A percentile compares a stretch with the other conserved stretches of the same genome.
phyloP scores from a whole-genome alignment of 1,284 basidiomycete genomes.

The Gomphus sp. region DNA sequence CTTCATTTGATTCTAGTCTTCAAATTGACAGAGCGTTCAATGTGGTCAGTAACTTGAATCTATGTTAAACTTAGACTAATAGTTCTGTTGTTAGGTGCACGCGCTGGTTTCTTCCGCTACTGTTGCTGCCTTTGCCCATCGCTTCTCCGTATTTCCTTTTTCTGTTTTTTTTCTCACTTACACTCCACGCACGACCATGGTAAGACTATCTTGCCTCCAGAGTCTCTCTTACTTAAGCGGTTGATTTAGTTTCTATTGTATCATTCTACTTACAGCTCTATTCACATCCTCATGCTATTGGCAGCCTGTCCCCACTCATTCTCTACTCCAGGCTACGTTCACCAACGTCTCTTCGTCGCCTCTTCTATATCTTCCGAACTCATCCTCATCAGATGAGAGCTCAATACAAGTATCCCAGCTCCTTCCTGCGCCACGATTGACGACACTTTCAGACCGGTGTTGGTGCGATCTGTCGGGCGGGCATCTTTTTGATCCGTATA shows the following conservation, averaged over 20 bases:
- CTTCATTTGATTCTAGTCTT: background rate
- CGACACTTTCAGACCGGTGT: slow-evolving; percentile 62
- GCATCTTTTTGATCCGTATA: slow-evolving; percentile 60
- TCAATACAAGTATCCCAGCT: slow-evolving; percentile 18
- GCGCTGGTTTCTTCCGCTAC: slow-evolving; percentile 69
- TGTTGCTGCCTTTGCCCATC: slow-evolving; percentile 68
- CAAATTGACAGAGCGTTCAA: background rate
- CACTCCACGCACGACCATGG: slow-evolving; percentile 74
- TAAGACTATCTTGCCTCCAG: slow-evolving; percentile 23
- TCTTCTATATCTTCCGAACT: slow-evolving; percentile 42
- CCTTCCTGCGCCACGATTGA: slow-evolving; percentile 31
- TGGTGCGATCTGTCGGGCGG: slow-evolving; percentile 61
- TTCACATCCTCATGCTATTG: slow-evolving; percentile 80
- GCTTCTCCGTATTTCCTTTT: slow-evolving; percentile 68
- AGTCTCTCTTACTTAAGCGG: slow-evolving; percentile 12
- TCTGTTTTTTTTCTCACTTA: slow-evolving; percentile 63
- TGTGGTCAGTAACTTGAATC: slow-evolving; percentile 1
- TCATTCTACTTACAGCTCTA: slow-evolving; percentile 63
- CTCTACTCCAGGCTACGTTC: slow-evolving; percentile 53
- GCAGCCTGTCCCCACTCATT: slow-evolving; percentile 63
- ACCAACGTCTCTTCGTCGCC: slow-evolving; percentile 56
- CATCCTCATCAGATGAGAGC: slow-evolving; percentile 24
- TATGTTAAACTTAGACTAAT: background rate
- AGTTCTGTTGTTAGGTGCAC: slow-evolving; percentile 52
- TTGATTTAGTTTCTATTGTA: slow-evolving; percentile 64